These are phyloP conservation scores for Diaporthe longicolla DNA, from an alignment of 2,329 filamentous ascomycete genomes.

Conservation along the genomic window DNA sequence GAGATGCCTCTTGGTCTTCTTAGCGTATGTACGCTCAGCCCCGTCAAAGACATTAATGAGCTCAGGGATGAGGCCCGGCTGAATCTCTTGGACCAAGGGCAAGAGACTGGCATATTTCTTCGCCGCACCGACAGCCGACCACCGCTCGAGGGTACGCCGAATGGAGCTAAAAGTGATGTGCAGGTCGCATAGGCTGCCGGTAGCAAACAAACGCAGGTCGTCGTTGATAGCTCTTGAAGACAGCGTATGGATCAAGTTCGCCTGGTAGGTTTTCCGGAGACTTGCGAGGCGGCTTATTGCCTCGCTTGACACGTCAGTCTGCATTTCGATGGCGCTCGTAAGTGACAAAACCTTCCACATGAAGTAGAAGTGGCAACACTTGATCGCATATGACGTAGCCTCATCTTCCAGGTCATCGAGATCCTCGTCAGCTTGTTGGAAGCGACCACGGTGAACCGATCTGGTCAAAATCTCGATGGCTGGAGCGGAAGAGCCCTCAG, in stretches of 20 bases:
- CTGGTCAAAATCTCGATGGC: slow-evolving; percentile 79
- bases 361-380: slow-evolving; percentile 87
- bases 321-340: slow-evolving; percentile 66
- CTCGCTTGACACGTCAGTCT: slow-evolving; percentile 67
- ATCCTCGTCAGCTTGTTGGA: slow-evolving; percentile 77
- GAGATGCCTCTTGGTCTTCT: slow-evolving; percentile 73
- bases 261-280: slow-evolving; percentile 70
- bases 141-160: slow-evolving; percentile 65
- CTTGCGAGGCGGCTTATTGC: slow-evolving; percentile 73
- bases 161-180: slow-evolving; percentile 85
- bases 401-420: slow-evolving; percentile 85
- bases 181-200: slow-evolving; percentile 84
- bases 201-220: slow-evolving; percentile 81
- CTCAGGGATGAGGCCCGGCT: slow-evolving; percentile 72
- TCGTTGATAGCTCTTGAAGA: slow-evolving; percentile 80
- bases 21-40: slow-evolving; percentile 83
- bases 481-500: slow-evolving; percentile 62
- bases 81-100: slow-evolving; percentile 78
- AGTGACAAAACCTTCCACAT: slow-evolving; percentile 88
- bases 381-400: slow-evolving; percentile 81
- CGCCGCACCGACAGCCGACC: slow-evolving; percentile 54
- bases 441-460: slow-evolving; percentile 81
- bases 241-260: slow-evolving; percentile 76
- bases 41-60: slow-evolving; percentile 83
- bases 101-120: slow-evolving; percentile 68